Base-by-base conservation (phyloP, 2,329 filamentous ascomycete species). In the Scytalidium sp. region DNA sequence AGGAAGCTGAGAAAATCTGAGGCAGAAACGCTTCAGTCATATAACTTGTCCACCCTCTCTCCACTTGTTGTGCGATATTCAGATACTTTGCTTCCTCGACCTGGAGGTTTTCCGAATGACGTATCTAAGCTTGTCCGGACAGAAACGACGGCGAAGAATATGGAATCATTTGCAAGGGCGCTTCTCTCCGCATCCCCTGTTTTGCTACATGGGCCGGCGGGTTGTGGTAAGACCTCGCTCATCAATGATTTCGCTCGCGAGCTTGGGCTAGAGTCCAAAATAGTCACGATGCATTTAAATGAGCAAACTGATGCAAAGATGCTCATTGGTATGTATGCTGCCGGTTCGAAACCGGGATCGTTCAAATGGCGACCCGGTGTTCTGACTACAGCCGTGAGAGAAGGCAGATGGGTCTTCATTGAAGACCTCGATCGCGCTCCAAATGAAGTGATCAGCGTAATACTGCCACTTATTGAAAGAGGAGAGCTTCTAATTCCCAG, bases 221-320 rank as follows among this genome's bases (percentile, higher is more conserved):
- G 95, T 19, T 88, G 88, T 25, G 94, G 94, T 45, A 99, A 99
- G 73, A 97, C 94, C 0, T 84, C 89, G 0, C 70, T 96, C 19
- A 82, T 95, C 13, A 87, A 90, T 56, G 87, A 97, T 65, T 80
- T 93, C 52, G 92, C 93, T 20, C 82, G 81, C 60, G 81, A 87
- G 58, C 80, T 97, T 49, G 88, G 88, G 53, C 90, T 90, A 69
- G 81, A 88, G 19, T 80, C 85, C 5, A 83, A 81, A 51, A 91
- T 99, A 84, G 87, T 99, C 46, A 97, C 93, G 3, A 76, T 99
- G 23, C 93, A 99, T 68, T 75, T 99, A 27, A 99, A 99, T 65
- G 94, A 97, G 69, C 95, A 99, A 68, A 97, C 92, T 2, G 94
- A 99, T 69, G 92, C 93, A 0, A 99, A 99, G 69, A 88, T 96